phyloP scores from a whole-genome alignment of 2,329 filamentous ascomycete genomes.

The Truncatella angustata region DNA sequence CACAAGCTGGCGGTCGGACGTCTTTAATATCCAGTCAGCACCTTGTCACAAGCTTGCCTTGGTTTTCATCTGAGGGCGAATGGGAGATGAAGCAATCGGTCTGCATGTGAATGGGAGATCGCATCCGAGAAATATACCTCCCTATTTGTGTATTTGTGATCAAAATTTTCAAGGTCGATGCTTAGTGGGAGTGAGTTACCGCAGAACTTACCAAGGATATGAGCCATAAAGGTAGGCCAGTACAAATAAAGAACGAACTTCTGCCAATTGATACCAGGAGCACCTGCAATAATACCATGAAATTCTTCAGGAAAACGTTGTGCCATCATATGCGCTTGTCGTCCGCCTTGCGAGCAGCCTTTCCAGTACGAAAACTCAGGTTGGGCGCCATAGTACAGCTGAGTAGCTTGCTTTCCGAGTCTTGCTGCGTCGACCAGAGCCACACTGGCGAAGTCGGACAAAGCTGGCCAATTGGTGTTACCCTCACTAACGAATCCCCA shows the following conservation, averaged over 20 bases:
- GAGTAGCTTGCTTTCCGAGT: not conserved
- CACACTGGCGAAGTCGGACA: slow-evolving; percentile 1
- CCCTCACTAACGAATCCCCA: slow-evolving; percentile 1
- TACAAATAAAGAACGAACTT: not conserved
- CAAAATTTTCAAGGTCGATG: too few species aligned
- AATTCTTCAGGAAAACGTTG: slow-evolving; percentile 54
- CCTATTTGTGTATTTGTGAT: too few species aligned
- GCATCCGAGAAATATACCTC: too few species aligned
- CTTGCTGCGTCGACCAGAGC: not conserved
- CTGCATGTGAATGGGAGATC: too few species aligned
- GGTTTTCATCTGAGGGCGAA: too few species aligned
- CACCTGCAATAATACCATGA: slow-evolving; percentile 52
- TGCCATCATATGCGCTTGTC: slow-evolving; percentile 53
- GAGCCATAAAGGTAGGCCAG: not conserved
- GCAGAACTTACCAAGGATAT: not conserved
- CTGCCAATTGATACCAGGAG: slow-evolving; percentile 33
- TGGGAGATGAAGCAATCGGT: too few species aligned
- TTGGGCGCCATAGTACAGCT: slow-evolving; percentile 1
- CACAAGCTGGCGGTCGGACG: not conserved
- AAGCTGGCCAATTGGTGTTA: slow-evolving; percentile 4
- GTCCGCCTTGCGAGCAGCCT: slow-evolving; percentile 58
- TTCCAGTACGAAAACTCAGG: slow-evolving; percentile 43
- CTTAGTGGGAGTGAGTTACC: too few species aligned
- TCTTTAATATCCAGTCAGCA: not conserved
- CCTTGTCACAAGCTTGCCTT: too few species aligned